Evolutionary conservation across 1,139 yeast genomes (phyloP).

Genomic region (Hyphopichia khmerensis): DNA sequence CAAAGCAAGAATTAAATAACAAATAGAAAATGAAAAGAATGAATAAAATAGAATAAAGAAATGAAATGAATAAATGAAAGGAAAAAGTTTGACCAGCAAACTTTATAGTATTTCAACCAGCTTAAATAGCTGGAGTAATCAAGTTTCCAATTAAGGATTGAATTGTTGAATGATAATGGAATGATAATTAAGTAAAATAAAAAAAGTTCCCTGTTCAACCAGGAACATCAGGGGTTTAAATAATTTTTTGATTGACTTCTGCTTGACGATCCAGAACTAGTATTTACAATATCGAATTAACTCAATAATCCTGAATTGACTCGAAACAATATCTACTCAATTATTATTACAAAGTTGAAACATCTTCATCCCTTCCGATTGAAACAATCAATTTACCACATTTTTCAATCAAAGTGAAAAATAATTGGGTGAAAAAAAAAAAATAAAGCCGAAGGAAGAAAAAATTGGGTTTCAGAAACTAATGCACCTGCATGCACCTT

Average conservation of each 20-base stretch:
- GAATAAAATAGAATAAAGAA: background rate
- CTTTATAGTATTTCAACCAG: background rate
- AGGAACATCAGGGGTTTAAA: background rate
- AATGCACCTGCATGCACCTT: background rate
- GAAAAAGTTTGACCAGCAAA: background rate
- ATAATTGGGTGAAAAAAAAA: no score
- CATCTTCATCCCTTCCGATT: background rate
- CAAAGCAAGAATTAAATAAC: background rate
- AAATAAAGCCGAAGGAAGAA: no score
- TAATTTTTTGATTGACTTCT: background rate
- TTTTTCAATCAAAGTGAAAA: no score
- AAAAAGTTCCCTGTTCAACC: background rate
- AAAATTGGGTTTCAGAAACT: background rate
- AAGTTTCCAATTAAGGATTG: background rate
- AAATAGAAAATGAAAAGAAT: background rate
- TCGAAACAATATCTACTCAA: background rate
- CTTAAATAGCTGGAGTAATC: background rate
- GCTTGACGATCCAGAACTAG: background rate
- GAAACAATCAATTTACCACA: no score
- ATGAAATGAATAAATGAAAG: background rate
- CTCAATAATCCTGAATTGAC: no score
- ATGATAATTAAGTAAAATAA: no score
- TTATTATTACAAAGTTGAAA: background rate
- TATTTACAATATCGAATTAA: background rate
- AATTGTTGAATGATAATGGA: background rate